Base-by-base conservation (phyloP, 441 rosid species). In the Adansonia madagascariensis region DNA sequence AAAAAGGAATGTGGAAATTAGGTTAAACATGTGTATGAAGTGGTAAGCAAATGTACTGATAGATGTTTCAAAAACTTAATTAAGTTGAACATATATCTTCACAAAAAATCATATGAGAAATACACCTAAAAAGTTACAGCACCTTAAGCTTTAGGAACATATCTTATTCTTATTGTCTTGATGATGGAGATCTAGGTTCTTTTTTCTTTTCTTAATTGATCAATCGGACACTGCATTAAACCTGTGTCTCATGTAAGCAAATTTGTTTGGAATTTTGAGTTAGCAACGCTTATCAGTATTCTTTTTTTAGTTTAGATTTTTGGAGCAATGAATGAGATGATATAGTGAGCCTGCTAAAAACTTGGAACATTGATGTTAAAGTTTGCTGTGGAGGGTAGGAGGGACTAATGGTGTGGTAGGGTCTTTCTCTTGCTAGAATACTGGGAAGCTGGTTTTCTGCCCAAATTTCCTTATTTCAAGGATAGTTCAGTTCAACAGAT, bases 251-350 rank as follows among this genome's bases (percentile, higher is more conserved):
- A 22, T 68, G 22, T 22, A 22, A 15, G 57, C 39, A 68, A 69
- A 69, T 69, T 69, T 49, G 41, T 47, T 53, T 71, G 49, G 62
- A 71, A 70, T 11, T 71, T 71, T 31, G 74, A 52, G 47, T 71
- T 61, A 17, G 62, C 60, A 59, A 18, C 39, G 59, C 66, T 20
- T 73, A 35, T 18, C 1, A 17, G 18, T 73, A 20, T 73, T 56
- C 55, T 10, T 8, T 47, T 43, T 74, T 59, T n/a, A 60, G 39
- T 74, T 74, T 27, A 62, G 56, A 24, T 62, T 62, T 70, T 52
- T 70, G 46, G 61, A 24, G 61, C 9, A 15, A 22, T 49, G 59
- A 24, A 50, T 70, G 61, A 24, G 24, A 10, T 68, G 57, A 46
- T 22, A 10, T 49, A 27, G 11, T 70, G 61, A 70, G 56, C 6